Evolutionary conservation across 2,329 filamentous ascomycete genomes (phyloP).

Genomic region (Neonectria magnoliae): DNA sequence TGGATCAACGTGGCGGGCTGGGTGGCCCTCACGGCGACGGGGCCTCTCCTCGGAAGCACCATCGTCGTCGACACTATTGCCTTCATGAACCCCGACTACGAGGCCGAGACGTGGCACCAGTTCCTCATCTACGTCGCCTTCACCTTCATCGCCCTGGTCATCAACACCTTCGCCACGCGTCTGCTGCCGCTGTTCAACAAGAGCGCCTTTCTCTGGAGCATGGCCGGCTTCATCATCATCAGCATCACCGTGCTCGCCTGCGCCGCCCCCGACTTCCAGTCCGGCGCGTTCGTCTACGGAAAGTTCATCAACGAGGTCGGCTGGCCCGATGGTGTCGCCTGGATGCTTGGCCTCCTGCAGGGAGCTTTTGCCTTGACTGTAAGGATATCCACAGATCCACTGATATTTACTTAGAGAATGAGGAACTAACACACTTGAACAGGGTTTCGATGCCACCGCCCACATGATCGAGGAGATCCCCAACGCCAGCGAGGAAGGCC

Average conservation of each 20-base stretch:
- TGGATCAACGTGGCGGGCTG: conserved; percentile 80
- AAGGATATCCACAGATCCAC: not conserved
- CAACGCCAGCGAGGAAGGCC: conserved; percentile 66
- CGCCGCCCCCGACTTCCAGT: conserved; percentile 71
- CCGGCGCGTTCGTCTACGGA: conserved; percentile 71
- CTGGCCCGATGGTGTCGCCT: conserved; percentile 74
- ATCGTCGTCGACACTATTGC: conserved; percentile 73
- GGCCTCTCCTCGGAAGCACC: conserved; percentile 72
- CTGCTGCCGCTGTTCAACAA: conserved; percentile 74
- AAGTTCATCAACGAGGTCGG: conserved; percentile 74
- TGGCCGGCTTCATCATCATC: conserved; percentile 75
- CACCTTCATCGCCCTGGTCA: conserved; percentile 66
- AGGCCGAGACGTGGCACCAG: conserved; percentile 72
- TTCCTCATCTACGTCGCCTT: conserved; percentile 78
- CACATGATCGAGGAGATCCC: conserved; percentile 69
- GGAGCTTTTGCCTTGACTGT: conserved; percentile 60
- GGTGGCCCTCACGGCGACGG: conserved; percentile 75
- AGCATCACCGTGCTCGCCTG: conserved; percentile 75
- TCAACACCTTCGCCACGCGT: conserved; percentile 70
- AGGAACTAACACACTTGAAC: not conserved
- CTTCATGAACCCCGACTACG: conserved; percentile 67
- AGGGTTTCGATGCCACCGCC: conserved; percentile 48
- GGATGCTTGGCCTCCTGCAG: conserved; percentile 64
- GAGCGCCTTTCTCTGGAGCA: conserved; percentile 75
- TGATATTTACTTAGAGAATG: too few species aligned